Percentiles rank a stretch among this genome's conserved stretches.
phyloP scores from a whole-genome alignment of 495 filamentous ascomycete species.

The Hyaloscypha bicolor region DNA sequence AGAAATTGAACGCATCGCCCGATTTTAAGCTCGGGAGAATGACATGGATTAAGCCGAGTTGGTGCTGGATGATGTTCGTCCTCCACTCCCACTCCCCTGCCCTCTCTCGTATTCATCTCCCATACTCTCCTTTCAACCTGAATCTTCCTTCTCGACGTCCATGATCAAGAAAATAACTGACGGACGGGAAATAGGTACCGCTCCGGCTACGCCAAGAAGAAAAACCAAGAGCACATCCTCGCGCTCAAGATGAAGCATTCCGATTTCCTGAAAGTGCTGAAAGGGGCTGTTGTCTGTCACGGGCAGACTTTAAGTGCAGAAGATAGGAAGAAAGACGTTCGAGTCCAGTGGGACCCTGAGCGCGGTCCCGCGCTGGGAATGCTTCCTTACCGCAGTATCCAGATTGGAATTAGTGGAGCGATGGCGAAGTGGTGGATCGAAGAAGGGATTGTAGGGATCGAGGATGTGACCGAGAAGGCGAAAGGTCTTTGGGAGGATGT shows the following conservation, averaged over 20 bases:
- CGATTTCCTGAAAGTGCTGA: slow-evolving; percentile 46
- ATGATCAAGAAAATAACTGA: background rate
- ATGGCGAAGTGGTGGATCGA: slow-evolving; percentile 48
- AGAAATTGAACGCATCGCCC: slow-evolving; percentile 54
- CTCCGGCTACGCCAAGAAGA: slow-evolving; percentile 55
- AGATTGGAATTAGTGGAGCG: slow-evolving; percentile 57
- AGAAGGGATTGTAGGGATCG: slow-evolving; percentile 54
- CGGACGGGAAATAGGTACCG: slow-evolving; percentile 35
- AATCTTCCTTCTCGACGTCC: background rate
- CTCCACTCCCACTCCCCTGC: background rate
- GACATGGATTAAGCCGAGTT: slow-evolving; percentile 71
- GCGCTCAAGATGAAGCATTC: slow-evolving; percentile 51
- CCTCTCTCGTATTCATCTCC: background rate
- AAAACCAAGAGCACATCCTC: slow-evolving; percentile 53
- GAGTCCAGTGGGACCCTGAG: slow-evolving; percentile 69
- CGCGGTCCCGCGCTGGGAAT: slow-evolving; percentile 42
- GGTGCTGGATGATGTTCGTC: slow-evolving; percentile 65
- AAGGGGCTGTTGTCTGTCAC: slow-evolving; percentile 30
- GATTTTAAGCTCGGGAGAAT: slow-evolving; percentile 56
- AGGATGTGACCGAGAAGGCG: slow-evolving; percentile 60
- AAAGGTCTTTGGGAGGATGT: slow-evolving; percentile 41
- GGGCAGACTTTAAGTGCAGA: slow-evolving; percentile 8
- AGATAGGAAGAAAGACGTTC: slow-evolving; percentile 42
- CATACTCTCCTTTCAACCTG: background rate
- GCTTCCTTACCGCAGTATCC: slow-evolving; percentile 56